Percentiles rank a stretch among this genome's conserved stretches.
Evolutionary conservation across 352 stramenopile species (phyloP).

Genomic region (Nothophytophthora sp.): DNA sequence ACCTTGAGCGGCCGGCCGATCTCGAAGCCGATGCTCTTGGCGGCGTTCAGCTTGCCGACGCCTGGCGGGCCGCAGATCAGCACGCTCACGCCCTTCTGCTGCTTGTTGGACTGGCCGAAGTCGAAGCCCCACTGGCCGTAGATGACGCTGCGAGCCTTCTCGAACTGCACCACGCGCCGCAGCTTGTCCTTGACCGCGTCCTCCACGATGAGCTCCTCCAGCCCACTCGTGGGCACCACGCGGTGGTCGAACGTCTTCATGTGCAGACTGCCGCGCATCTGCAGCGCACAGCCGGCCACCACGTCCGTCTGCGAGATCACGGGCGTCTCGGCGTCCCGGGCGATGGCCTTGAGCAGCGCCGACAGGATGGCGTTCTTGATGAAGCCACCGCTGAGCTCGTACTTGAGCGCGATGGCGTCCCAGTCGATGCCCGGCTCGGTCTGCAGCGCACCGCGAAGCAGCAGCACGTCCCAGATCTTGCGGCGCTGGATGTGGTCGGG

Average conservation of each 20-base stretch:
- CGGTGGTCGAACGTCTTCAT: slow-evolving; percentile 91
- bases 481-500: slow-evolving; percentile 82
- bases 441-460: slow-evolving; percentile 47
- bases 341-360: slow-evolving; percentile 78
- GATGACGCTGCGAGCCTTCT: slow-evolving; percentile 87
- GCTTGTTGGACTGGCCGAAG: slow-evolving; percentile 78
- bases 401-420: slow-evolving; percentile 85
- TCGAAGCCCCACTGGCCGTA: slow-evolving; percentile 88
- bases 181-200: slow-evolving; percentile 67
- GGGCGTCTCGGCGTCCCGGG: slow-evolving; percentile 46
- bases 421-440: slow-evolving; percentile 77
- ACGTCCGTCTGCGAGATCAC: slow-evolving; percentile 82
- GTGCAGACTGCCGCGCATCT: slow-evolving; percentile 87
- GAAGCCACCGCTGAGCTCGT: slow-evolving; percentile 89
- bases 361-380: slow-evolving; percentile 92
- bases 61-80: slow-evolving; percentile 69
- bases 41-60: slow-evolving; percentile 76
- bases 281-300: slow-evolving; percentile 75
- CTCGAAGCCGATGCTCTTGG: slow-evolving; percentile 85
- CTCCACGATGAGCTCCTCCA: slow-evolving; percentile 77
- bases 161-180: slow-evolving; percentile 73
- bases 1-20: slow-evolving; percentile 83
- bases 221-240: slow-evolving; percentile 71
- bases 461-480: slow-evolving; percentile 85
- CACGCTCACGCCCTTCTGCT: slow-evolving; percentile 84